Evolutionary conservation across 2,329 filamentous ascomycete species (phyloP), one percentile per base, ranked within the genome.

Genomic region (Proliferodiscus dingleyae): DNA sequence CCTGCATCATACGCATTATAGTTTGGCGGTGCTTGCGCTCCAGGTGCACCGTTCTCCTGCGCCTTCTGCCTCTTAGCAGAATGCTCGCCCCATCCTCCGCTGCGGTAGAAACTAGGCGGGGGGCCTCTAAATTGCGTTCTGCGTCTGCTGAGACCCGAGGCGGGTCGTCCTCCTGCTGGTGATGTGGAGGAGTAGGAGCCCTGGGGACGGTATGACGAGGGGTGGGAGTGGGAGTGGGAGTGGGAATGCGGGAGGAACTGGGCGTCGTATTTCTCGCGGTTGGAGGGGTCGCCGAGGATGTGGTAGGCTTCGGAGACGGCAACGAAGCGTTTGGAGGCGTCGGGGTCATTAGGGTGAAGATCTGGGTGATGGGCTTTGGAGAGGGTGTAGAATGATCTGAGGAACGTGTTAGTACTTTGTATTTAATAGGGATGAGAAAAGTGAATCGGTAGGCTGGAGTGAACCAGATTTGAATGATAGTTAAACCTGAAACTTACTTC

Each of bases 311-410:
- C 85, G 63, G 81, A 85, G 64, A 96, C 85, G 57, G 80, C 77
- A 66, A 89, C 81, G 74, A 95, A 98, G 63, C 83, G 86, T 47
- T 78, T 70, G 3, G 82, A 74, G 51, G 90, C 86, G 47, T 70
- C 64, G 4, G 87, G 85, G 67, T 95, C 85, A 57, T 77, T 63
- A 49, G 77, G 87, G 73, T 97, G 94, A 64, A 83, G 81, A 74
- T 98, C 93, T 1, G 93, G 93, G 68, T 98, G 93, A 75, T 95
- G 85, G 43, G 77, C 71, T 69, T 96, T 95, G 62, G 89, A 95
- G 64, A 97, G 86, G 50, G 77, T 69, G 75, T 96, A 97, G 78
- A 96, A 98, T 56, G 80, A 80, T 60, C 78, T 83, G 47, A 22
- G 23, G n/a, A n/a, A n/a, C n/a, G n/a, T n/a, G 29, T 47, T 26